Evolutionary conservation across 192 early-diverging fungal species (phyloP).

Genomic region (Phycomyces nitens): DNA sequence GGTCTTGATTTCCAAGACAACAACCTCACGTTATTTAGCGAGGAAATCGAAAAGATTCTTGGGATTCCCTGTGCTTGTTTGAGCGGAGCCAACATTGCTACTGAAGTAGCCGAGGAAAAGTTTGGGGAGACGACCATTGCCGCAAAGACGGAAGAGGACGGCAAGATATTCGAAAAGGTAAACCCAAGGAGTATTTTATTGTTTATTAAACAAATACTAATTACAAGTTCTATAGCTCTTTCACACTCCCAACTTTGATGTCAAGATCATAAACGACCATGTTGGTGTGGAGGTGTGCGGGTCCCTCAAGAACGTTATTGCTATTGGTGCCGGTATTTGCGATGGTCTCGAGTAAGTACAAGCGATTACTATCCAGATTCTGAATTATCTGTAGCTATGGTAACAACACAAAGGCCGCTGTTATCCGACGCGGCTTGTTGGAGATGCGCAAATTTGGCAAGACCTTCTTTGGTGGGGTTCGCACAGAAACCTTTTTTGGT

Average conservation of each 20-base stretch:
- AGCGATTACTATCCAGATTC: no score
- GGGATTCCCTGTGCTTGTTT: constrained; percentile 20
- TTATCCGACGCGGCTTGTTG: constrained; percentile 88
- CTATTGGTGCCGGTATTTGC: constrained; percentile 90
- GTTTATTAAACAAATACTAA: no score
- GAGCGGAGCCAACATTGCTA: constrained; percentile 70
- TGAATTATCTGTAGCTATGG: not conserved
- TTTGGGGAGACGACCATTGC: constrained; percentile 96
- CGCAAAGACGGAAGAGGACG: constrained; percentile 63
- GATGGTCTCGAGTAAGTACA: constrained; percentile 74
- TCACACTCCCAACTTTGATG: constrained; percentile 81
- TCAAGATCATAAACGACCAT: constrained; percentile 79
- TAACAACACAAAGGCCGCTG: constrained; percentile 85
- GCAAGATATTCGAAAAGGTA: constrained; percentile 32
- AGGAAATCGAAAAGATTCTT: constrained; percentile 14
- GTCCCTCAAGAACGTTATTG: constrained; percentile 95
- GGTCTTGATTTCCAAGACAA: constrained; percentile 5
- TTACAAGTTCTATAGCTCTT: no score
- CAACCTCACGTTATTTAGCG: constrained; percentile 3
- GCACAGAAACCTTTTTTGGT: constrained; percentile 91
- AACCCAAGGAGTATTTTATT: no score
- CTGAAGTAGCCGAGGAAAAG: constrained; percentile 87
- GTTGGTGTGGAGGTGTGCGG: constrained; percentile 93
- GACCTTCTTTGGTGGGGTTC: constrained; percentile 74
- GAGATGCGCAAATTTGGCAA: constrained; percentile 92